These are phyloP conservation scores for Pyrus pyrifolia DNA, from an alignment of 306 rosid species.

Conservation along the genomic window DNA sequence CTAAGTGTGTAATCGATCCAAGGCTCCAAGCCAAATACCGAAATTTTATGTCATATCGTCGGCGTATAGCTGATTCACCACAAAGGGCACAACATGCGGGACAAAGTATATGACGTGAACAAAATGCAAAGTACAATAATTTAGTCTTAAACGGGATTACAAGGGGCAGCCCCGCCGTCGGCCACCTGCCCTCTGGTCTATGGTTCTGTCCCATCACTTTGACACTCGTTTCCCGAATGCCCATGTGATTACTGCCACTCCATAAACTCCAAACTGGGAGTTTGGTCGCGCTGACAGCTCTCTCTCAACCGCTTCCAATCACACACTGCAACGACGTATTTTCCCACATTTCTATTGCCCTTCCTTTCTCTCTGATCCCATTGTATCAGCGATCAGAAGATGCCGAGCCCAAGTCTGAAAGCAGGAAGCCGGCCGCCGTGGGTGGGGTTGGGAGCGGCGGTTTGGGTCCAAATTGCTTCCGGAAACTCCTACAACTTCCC, in stretches of 20 bases:
- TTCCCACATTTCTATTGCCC: background rate
- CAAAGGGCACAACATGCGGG: background rate
- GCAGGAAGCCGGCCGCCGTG: constrained; percentile 87
- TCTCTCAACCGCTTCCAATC: background rate
- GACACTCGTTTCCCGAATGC: background rate
- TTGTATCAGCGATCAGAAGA: background rate
- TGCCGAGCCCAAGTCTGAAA: constrained; percentile 47
- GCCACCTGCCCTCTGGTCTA: background rate
- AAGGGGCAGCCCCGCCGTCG: background rate
- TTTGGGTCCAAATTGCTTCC: constrained; percentile 67
- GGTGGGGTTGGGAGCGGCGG: constrained; percentile 90
- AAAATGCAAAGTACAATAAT: background rate
- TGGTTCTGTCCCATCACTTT: background rate
- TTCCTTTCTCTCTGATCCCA: background rate
- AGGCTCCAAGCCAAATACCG: no score
- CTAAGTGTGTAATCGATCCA: no score
- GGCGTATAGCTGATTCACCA: background rate
- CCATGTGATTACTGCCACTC: background rate
- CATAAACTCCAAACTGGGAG: background rate
- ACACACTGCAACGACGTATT: background rate
- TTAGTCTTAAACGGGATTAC: no score
- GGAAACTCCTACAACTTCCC: constrained; percentile 61
- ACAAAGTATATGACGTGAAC: background rate
- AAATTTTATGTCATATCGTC: no score
- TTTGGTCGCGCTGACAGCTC: background rate